phyloP scores from a whole-genome alignment of 2,329 filamentous ascomycete genomes.

The Trichoderma koningiopsis region DNA sequence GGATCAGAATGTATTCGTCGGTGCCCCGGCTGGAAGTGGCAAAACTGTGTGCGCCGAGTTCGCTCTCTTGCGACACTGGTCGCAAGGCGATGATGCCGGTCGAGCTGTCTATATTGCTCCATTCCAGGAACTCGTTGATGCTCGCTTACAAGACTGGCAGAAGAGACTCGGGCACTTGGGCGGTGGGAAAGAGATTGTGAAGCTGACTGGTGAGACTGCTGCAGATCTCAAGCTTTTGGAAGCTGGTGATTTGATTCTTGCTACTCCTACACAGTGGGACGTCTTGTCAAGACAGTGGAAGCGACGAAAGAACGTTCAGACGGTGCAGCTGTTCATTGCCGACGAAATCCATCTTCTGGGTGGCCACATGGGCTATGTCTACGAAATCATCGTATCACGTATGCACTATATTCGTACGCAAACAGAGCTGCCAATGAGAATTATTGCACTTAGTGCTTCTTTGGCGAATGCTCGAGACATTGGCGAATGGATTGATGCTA shows the following conservation, averaged over 20 bases:
- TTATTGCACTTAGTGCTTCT: constrained; percentile 87
- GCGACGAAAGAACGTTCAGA: constrained; percentile 91
- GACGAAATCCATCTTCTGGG: constrained; percentile 95
- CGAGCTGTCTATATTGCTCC: constrained; percentile 93
- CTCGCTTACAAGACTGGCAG: constrained; percentile 81
- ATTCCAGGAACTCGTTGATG: constrained; percentile 89
- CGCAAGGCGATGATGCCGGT: constrained; percentile 51
- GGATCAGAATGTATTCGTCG: constrained; percentile 91
- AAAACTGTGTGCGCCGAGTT: constrained; percentile 98
- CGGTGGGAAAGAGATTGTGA: constrained; percentile 87
- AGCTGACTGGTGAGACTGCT: constrained; percentile 89
- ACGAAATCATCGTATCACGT: constrained; percentile 95
- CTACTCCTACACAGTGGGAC: constrained; percentile 95
- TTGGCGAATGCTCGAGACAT: constrained; percentile 91
- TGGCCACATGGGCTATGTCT: constrained; percentile 81
- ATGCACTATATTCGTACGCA: constrained; percentile 96
- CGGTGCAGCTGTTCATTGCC: constrained; percentile 86
- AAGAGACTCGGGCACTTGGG: constrained; percentile 70
- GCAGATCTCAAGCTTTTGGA: constrained; percentile 88
- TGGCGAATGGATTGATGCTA: constrained; percentile 96
- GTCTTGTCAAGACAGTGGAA: constrained; percentile 95
- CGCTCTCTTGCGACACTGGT: constrained; percentile 86
- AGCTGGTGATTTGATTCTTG: constrained; percentile 83
- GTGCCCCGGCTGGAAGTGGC: constrained; percentile 89
- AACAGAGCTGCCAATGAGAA: constrained; percentile 80